Evolutionary conservation across 2,329 filamentous ascomycete species (phyloP).

Genomic region (Ramularia endophylla): DNA sequence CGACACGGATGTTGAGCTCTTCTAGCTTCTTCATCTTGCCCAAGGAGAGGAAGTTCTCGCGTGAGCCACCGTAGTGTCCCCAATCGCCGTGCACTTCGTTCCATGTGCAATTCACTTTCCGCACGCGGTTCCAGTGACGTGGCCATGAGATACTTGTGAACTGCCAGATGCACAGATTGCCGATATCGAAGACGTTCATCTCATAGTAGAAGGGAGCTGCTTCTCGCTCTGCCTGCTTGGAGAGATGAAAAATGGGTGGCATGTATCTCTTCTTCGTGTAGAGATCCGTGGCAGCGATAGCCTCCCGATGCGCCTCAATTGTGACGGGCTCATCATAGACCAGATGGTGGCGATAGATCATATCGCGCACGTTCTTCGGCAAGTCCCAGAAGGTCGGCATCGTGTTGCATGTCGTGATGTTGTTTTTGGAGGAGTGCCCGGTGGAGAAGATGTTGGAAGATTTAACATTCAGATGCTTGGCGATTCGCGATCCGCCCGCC

Average conservation of each 20-base stretch:
- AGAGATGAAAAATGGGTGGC: slow-evolving; percentile 15
- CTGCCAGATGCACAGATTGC: neutral
- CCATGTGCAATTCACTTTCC: slow-evolving; percentile 4
- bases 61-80: slow-evolving; percentile 1
- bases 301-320: neutral
- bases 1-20: slow-evolving; percentile 22
- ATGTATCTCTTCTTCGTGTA: slow-evolving; percentile 3
- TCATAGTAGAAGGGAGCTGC: slow-evolving; percentile 20
- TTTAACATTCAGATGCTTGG: too few species aligned
- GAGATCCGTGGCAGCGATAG: too few species aligned
- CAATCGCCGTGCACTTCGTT: neutral
- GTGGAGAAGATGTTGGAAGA: too few species aligned
- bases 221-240: slow-evolving; percentile 14
- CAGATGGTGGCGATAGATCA: slow-evolving; percentile 24
- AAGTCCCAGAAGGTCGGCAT: slow-evolving; percentile 25
- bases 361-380: slow-evolving; percentile 18
- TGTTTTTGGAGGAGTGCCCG: too few species aligned
- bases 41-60: slow-evolving; percentile 4
- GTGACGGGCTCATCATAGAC: slow-evolving; percentile 11
- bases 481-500: too few species aligned
- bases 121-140: slow-evolving; percentile 9
- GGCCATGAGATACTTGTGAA: neutral
- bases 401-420: slow-evolving; percentile 2
- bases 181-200: slow-evolving; percentile 13
- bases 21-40: slow-evolving; percentile 13